Percentiles rank a stretch among this genome's conserved stretches.
Conservation (phyloP, 768 basidiomycete genomes). For the Auriscalpium vulgare region DNA sequence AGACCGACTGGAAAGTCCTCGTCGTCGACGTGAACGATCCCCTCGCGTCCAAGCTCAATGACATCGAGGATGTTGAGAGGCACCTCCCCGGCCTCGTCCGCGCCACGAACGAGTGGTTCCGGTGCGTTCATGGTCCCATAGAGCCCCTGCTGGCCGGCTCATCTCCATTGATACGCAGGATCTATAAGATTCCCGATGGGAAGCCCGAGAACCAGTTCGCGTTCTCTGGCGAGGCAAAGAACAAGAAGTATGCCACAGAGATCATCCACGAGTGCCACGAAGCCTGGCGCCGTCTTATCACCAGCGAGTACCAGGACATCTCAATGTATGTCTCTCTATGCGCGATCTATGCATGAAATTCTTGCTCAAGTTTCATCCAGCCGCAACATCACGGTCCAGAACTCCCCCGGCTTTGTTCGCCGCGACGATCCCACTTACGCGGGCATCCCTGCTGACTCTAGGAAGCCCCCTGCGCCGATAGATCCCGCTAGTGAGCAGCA, state of each 20-base stretch:
- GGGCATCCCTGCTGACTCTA: constrained; percentile 66
- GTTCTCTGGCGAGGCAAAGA: constrained; percentile 99
- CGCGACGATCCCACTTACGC: constrained; percentile 58
- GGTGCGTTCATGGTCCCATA: constrained; percentile 34
- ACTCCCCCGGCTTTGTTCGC: constrained; percentile 62
- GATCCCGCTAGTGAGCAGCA: constrained; percentile 74
- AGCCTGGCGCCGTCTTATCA: constrained; percentile 91
- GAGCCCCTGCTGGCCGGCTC: too few relatives aligned
- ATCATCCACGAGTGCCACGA: constrained; percentile 99
- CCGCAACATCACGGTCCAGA: constrained; percentile 68
- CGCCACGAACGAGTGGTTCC: constrained; percentile 99
- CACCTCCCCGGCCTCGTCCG: constrained; percentile 95
- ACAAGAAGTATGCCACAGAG: constrained; percentile 98
- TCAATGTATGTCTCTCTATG: constrained; percentile 64
- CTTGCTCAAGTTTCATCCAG: constrained; percentile 31
- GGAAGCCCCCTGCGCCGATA: constrained; percentile 79
- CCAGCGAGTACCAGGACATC: constrained; percentile 71
- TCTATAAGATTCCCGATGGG: constrained; percentile 94
- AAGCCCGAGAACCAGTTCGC: constrained; percentile 98
- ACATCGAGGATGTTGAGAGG: constrained; percentile 97
- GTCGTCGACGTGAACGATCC: constrained; percentile 96
- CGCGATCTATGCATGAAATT: neutral
- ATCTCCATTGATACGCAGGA: constrained; percentile 35
- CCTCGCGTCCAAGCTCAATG: constrained; percentile 92
- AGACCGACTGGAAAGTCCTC: constrained; percentile 99